Base-by-base conservation (phyloP, 139 green algal genomes). In the Chlorella vulgaris region DNA sequence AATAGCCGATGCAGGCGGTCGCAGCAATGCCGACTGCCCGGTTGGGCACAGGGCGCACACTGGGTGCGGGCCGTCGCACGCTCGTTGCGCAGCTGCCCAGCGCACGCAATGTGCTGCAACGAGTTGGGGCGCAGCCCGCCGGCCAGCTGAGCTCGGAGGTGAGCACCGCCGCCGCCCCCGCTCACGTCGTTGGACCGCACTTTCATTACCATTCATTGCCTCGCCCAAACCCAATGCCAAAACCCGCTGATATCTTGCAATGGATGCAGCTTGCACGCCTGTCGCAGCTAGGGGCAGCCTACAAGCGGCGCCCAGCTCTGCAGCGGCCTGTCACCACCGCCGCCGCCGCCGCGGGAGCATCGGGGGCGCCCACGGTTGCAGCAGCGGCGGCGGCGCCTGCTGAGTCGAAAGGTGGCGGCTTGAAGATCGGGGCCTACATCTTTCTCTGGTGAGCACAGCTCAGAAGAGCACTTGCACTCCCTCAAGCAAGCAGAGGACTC, bases 361-460 rank as follows among this genome's bases (percentile, higher is more conserved):
- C 70, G 7, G 70, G 31, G 24, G 70, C 70, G 10, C 33, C 43
- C 6, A 47, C 73, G 6, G 53, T 15, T 2, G 73, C 51, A 33
- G 73, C 53, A 21, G 51, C 73, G 3, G 73, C 73, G 22, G 73
- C 51, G 58, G 68, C 68, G 4, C 47, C 7, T 28, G 19, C 42
- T 43, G 8, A 26, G 13, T 10, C 31, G 0, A 35, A 31, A 26
- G 51, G 47, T 31, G 33, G 51, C 33, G 58, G 38, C 24, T 10
- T 79, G 2, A 79, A 79, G 40, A 67, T 79, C 35, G 53, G 51
- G 3, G 19, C 53, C 38, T 79, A 79, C 38, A 53, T 79, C 19
- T 68, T 79, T 13, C 73, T 79, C 73, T 79, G 73, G 73, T 79
- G 47, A 31, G 55, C 21, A 31, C 21, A 40, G 51, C n/a, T n/a